Base-by-base conservation (phyloP, 2,329 filamentous ascomycete species). In the Endothia cerciana region DNA sequence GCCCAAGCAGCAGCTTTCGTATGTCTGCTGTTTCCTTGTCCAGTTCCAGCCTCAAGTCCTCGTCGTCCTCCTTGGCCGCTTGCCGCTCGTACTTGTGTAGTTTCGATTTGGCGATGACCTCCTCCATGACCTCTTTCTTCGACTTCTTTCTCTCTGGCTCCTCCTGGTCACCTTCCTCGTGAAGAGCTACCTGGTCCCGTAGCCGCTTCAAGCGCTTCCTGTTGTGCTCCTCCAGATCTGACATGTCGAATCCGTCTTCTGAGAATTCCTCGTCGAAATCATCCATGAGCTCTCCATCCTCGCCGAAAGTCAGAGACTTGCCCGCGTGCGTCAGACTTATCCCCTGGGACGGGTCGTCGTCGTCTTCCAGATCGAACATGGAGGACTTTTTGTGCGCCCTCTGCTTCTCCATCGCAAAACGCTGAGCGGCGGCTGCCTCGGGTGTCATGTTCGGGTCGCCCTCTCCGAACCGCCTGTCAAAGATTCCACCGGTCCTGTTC, bases 51-150 rank as follows among this genome's bases (percentile, higher is more conserved):
- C 93, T 86, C 63, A 97, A 78, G 70, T 97, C 94, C 60, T 96
- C 93, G 71, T 99, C 95, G 60, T 95, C 93, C 68, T 98, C 95
- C 74, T 97, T 97, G 36, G 88, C 88, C 67, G 92, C 89, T 78
- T 99, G 95, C 49, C 95, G 89, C 79, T 98, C 94, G 74, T 94
- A 94, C 79, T 97, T 98, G 84, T 97, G 87, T 69, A 92, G 84
- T 76, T 99, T 99, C 0, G 94, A 98, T 79, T 99, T 99, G 68
- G 94, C 92, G 71, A 99, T 97, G 68, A 99, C 85, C 77, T 99
- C 96, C 73, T 97, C 91, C 92, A 98, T 97, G 60, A 99, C 92
- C 77, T 99, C 95, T 63, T 95, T 91, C 79, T 97, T 98, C 3
- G 90, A 90, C 81, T 97, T 99, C 78, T 97, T 97, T 66, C 90